Evolutionary conservation across 371 early-diverging fungal species (phyloP), one percentile per base, ranked within the genome.

Genomic region (Syncephalis plumigaleata): DNA sequence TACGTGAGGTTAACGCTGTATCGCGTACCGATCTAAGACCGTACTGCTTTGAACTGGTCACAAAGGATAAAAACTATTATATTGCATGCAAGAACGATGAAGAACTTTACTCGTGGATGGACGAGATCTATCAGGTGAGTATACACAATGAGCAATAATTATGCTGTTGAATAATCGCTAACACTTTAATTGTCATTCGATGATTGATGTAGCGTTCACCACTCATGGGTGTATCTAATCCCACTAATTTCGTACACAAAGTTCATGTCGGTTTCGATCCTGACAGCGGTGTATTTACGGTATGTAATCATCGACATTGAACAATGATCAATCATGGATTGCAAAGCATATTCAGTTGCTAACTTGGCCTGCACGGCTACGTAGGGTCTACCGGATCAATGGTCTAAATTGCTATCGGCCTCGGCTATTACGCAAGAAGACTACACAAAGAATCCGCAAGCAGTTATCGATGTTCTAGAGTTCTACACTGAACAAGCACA

Each of bases 211-310:
- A 85, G 73, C 72, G 84, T 40, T 85, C 87, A 16, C 86, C 90
- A 15, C 65, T 84, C 23, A 68, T 73, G 70, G 89, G 87, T 27
- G 88, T 90, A 47, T 90, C 93, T 31, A 81, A 73, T 57, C 95
- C 96, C 1, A 90, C 93, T 39, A 85, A 89, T 66, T 91, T 94
- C 64, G 81, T 84, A 43, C 95, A 95, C 64, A 78, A 89, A 53
- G 81, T 91, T 31, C 98, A 97, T 60, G 94, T 95, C 47, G 96
- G 91, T 39, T 95, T 92, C 66, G 95, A 97, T 67, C 83, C 85
- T 16, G 65, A 72, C 51, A 87, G 81, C 48, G 98, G 98, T 44
- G 74, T 79, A 56, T 94, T 94, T 59, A 88, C 87, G 24, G 87
- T 87, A 74, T 60, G 70, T 55, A 31, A 47, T 47, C 31, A n/a